Evolutionary conservation across 148 eudicot species (phyloP), one percentile per base, ranked within the genome.

Genomic region (Persicaria tinctoria): DNA sequence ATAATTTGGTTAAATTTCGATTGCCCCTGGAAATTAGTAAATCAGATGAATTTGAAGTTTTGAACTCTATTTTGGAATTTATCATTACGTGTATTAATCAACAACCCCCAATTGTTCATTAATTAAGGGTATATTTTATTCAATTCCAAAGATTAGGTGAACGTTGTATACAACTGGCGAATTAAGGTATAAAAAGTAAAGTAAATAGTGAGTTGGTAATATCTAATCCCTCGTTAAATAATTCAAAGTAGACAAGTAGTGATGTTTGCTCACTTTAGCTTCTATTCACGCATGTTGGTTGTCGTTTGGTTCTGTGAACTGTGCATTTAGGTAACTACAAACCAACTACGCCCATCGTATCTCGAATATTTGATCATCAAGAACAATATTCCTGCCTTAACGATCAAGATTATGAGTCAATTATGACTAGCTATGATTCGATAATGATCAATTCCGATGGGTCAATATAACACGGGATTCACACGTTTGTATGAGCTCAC

Each of bases 141-240:
- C 0, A 10, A 2, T 64, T 46, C 46, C 2, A 38, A 8, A 12
- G 17, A 12, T 64, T 32, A 64, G 70, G 70, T 64, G 17, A 64
- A 64, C 41, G 70, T 11, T 41, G 70, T 46, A 32, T 32, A n/a
- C 70, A 64, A 64, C 70, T 64, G 38, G 70, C 11, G 13, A 64
- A 38, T 32, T 32, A 38, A 41, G 10, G 70, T 12, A 7, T 38
- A 66, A 41, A 64, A 41, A 0, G 18, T 66, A 20, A 66, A 41
- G 18, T 11, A 66, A 32, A 66, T 66, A 38, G 18, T 66, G 41
- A 44, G 11, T 66, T 66, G 70, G 70, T 66, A 20, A 66, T 32
- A 32, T 66, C 46, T 66, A 66, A 38, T 47, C 32, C 18, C 18
- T 41, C 18, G 47, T 44, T 55, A 11, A 63, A 27, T 9, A 11